Percentiles rank a stretch among this genome's conserved stretches.
These are phyloP conservation scores for Salix dunnii DNA, from an alignment of 345 rosid species.

Conservation along the genomic window DNA sequence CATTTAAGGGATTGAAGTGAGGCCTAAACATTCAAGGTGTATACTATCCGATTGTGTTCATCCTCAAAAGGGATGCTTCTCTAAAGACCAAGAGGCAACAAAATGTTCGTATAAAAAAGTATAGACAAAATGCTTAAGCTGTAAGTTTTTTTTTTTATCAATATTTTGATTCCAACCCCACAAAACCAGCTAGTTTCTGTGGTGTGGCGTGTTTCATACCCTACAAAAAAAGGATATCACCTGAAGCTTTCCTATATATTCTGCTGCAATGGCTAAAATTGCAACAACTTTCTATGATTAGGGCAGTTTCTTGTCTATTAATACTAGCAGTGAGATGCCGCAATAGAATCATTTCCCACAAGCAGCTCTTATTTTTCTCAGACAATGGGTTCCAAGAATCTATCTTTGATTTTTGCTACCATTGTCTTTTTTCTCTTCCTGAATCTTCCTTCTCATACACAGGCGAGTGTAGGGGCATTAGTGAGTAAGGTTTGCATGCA, in stretches of 20 bases:
- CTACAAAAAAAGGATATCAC: neutral
- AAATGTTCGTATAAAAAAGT: no score
- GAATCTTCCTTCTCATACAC: neutral
- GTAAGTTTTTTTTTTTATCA: neutral
- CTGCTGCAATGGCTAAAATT: neutral
- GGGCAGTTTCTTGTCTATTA: neutral
- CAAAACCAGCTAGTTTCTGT: neutral
- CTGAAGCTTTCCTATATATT: neutral
- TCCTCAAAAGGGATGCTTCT: no score
- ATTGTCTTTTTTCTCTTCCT: neutral
- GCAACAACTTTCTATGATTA: neutral
- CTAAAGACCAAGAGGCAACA: neutral
- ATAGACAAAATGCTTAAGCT: neutral
- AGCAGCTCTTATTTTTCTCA: neutral
- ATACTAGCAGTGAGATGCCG: neutral
- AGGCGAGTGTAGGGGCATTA: neutral
- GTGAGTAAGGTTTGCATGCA: neutral
- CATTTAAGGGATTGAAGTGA: slow-evolving; percentile 72
- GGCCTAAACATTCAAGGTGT: slow-evolving; percentile 43
- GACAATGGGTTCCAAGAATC: slow-evolving; percentile 6
- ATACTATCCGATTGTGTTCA: no score
- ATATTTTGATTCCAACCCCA: neutral
- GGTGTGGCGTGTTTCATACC: no score
- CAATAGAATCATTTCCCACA: neutral
- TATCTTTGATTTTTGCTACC: neutral